Conservation (phyloP, 2,329 filamentous ascomycete species). For the Aspergillus sp. region DNA sequence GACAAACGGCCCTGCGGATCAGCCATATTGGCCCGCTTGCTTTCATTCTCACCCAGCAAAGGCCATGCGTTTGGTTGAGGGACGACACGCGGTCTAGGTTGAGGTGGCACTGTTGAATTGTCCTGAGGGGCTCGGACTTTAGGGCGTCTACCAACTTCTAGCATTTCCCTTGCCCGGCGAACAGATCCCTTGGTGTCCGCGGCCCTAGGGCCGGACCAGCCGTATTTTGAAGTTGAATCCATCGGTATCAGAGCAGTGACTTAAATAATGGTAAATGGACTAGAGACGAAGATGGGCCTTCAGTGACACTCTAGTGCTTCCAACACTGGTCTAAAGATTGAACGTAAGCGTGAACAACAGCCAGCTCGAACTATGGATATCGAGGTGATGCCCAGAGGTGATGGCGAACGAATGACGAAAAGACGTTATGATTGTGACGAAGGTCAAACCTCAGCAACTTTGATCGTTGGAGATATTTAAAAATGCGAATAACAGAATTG, state of each 20-base stretch:
- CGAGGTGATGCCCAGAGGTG: conserved; percentile 8
- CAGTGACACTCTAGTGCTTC: background rate
- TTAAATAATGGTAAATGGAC: background rate
- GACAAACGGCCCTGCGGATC: conserved; percentile 25
- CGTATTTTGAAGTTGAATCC: conserved; percentile 18
- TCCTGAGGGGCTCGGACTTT: conserved; percentile 10
- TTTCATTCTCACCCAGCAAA: conserved; percentile 35
- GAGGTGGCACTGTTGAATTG: conserved; percentile 12
- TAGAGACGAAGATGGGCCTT: background rate
- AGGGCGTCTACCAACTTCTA: conserved; percentile 32
- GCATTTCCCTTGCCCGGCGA: conserved; percentile 34
- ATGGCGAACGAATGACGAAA: conserved; percentile 6
- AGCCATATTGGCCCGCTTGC: conserved; percentile 23
- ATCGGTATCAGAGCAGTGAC: conserved; percentile 15
- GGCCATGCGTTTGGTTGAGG: conserved; percentile 49
- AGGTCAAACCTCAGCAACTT: conserved; percentile 1
- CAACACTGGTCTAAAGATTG: background rate
- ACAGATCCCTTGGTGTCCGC: conserved; percentile 33
- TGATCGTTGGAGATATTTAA: conserved; percentile 1
- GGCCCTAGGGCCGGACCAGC: conserved; percentile 12
- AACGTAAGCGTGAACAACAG: background rate
- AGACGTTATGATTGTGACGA: background rate
- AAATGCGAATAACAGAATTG: conserved; percentile 5
- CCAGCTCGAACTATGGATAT: conserved; percentile 14
- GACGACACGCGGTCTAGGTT: conserved; percentile 12